Evolutionary conservation across 805 yeast genomes (phyloP).

Genomic region (Suhomyces emberorum): DNA sequence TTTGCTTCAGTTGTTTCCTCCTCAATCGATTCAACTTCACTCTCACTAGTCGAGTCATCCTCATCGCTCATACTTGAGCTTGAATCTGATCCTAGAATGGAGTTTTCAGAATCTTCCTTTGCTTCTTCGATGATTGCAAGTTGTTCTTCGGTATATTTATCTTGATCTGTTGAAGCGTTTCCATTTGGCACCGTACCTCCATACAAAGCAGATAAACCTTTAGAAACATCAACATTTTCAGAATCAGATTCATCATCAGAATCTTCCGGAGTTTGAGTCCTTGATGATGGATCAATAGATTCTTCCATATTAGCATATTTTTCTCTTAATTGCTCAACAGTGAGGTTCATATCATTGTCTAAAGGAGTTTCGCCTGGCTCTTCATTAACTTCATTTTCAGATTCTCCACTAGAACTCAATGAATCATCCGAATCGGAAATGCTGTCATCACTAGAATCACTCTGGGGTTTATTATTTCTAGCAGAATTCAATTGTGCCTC

Average conservation of each 20-base stretch:
- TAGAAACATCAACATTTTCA: slow-evolving; percentile 14
- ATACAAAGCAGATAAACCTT: slow-evolving; percentile 25
- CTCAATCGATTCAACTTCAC: slow-evolving; percentile 8
- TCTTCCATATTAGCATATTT: slow-evolving; percentile 50
- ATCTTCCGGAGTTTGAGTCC: slow-evolving; percentile 15
- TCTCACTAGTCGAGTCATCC: slow-evolving; percentile 10
- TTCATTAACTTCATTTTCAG: slow-evolving; percentile 14
- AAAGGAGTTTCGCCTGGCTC: slow-evolving; percentile 19
- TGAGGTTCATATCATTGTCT: slow-evolving; percentile 44
- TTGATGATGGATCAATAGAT: slow-evolving; percentile 15
- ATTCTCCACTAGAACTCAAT: slow-evolving; percentile 1
- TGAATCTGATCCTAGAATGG: slow-evolving; percentile 18
- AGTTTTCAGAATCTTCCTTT: slow-evolving; percentile 12
- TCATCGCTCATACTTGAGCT: slow-evolving; percentile 11
- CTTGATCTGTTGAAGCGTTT: neutral
- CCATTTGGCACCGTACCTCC: slow-evolving; percentile 6
- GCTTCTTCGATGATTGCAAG: slow-evolving; percentile 24
- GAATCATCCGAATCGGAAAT: slow-evolving; percentile 11
- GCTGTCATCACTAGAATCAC: slow-evolving; percentile 17
- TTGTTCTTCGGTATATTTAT: slow-evolving; percentile 34
- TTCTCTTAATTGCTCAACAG: slow-evolving; percentile 53
- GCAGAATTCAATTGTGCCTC: slow-evolving; percentile 69
- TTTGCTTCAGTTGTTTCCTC: slow-evolving; percentile 12
- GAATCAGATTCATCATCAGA: slow-evolving; percentile 9
- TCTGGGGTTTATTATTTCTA: neutral